Base-by-base conservation (phyloP, 2,329 filamentous ascomycete species). In the Rutstroemia sp. region DNA sequence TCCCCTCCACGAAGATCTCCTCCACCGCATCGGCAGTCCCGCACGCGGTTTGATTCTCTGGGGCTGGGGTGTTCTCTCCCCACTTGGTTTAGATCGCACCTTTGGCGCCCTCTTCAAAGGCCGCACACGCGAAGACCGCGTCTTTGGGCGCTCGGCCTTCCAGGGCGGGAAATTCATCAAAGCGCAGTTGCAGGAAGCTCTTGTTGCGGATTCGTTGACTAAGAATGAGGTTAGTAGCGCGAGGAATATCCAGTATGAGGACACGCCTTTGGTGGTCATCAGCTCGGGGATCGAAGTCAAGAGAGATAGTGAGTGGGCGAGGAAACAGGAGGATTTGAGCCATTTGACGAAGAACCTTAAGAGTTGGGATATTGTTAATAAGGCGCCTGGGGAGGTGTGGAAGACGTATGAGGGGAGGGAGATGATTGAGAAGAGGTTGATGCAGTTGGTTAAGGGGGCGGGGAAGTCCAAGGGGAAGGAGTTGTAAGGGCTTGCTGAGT, bases 341-440 rank as follows among this genome's bases (percentile, higher is more conserved):
- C 82, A 80, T 58, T 75, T 97, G 63, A 96, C 92, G 0, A 79
- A 86, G 52, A 90, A 91, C 49, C 74, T 97, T 52, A 71, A 88
- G 57, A 77, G 80, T 41, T 99, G 92, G 92, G 90, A 96, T 70
- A 81, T 96, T 52, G 90, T 96, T 10, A 82, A 88, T 57, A 81
- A 86, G 60, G 91, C 92, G 3, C 88, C 91, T 5, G 90, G 95
- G 70, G 81, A 92, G 69, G 86, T 97, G 0, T 99, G 94, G 94
- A 75, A 75, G 64, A 90, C 86, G 3, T 70, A 78, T 2, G 80
- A 91, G 49, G 92, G 92, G 0, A 78, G 89, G 54, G 73, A 82
- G 52, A 72, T 83, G 48, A 85, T 97, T 71, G 92, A 95, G 75
- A 88, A 87, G 76, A 82, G 90, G 64, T 72, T 97, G 65, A 79